Evolutionary conservation across 116 monocot species (phyloP), one percentile per base, ranked within the genome.

Genomic region (Cymodocea nodosa): DNA sequence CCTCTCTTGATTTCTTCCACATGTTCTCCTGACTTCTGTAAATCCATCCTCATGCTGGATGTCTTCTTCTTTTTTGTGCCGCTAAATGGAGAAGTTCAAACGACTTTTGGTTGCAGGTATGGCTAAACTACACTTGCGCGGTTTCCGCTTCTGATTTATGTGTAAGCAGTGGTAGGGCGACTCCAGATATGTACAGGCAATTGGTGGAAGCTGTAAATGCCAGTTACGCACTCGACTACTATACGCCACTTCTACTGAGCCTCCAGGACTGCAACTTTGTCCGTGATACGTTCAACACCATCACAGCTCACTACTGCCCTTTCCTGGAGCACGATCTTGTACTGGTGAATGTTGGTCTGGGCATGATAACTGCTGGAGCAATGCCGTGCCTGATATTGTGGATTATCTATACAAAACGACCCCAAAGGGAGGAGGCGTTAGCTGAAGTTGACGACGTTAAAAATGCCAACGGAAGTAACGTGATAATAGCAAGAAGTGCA

Each of bases 201-300:
- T 70, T 93, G 39, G 78, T 73, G 8, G 54, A 63, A 10, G 93
- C 86, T 1, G 86, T 85, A 14, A 93, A 93, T 60, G 93, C 75
- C 48, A 89, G 86, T 72, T 93, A 84, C 18, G 89, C 89, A 11
- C 80, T 93, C 15, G 80, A 84, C 54, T 79, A 89, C 72, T 89
- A 93, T 57, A 70, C 84, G 5, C 89, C 86, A 3, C 49, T 86
- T 4, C 63, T 93, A 5, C 81, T 93, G 44, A 89, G 75, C 62
- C 84, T 93, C 10, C 81, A 78, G 70, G 80, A 93, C 68, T 93
- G 93, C 82, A 78, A 78, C 18, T 93, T 93, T 65, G 93, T 93
- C 65, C 85, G 89, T 4, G 80, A 76, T 18, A 86, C 86, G 18
- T 86, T 93, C 73, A 68, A 66, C 36, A 60, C 82, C 49, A 86